phyloP scores from a whole-genome alignment of 371 early-diverging fungal genomes.

The Lichtheimia ornata region DNA sequence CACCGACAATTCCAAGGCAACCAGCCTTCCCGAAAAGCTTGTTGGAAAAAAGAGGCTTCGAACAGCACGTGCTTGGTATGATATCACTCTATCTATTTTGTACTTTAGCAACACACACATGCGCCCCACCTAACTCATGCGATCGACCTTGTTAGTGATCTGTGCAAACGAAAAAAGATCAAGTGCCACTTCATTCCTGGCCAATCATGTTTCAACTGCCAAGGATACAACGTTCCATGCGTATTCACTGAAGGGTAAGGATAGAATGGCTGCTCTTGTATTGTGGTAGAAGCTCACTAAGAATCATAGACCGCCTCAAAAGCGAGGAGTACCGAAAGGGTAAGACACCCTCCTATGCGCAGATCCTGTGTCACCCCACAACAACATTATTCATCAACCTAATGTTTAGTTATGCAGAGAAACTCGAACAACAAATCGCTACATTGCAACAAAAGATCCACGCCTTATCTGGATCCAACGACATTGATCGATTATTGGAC shows the following conservation, averaged over 20 bases:
- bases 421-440: constrained; percentile 43
- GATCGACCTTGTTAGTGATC: constrained; percentile 24
- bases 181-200: constrained; percentile 33
- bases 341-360: constrained; percentile 6
- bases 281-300: neutral
- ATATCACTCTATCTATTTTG: no score
- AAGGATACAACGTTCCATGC: constrained; percentile 28
- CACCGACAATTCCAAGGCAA: no score
- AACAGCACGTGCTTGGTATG: neutral
- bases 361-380: neutral
- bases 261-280: no score
- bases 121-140: no score
- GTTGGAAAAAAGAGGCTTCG: neutral
- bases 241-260: constrained; percentile 23
- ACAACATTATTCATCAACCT: neutral
- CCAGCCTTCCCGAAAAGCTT: no score
- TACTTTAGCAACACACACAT: no score
- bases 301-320: constrained; percentile 18
- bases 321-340: constrained; percentile 41
- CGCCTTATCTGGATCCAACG: constrained; percentile 2
- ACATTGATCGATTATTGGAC: constrained; percentile 8
- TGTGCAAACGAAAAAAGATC: constrained; percentile 37
- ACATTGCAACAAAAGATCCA: constrained; percentile 32
- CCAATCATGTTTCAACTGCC: constrained; percentile 32
- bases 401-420: constrained; percentile 39